phyloP scores from a whole-genome alignment of 768 basidiomycete species.

The Hygrocybe punicea region DNA sequence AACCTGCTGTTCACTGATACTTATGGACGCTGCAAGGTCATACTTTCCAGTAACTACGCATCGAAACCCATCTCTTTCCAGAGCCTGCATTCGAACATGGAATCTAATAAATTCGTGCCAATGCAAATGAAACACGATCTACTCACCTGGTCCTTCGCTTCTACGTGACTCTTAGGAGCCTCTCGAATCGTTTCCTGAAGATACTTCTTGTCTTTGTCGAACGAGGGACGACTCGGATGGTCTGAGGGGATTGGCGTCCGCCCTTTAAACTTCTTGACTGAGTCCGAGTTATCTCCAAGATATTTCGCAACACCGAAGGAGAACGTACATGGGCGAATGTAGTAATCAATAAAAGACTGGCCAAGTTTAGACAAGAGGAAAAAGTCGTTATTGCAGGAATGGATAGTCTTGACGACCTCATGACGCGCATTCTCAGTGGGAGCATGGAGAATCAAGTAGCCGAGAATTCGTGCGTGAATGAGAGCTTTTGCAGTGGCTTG shows the following conservation, averaged over 20 bases:
- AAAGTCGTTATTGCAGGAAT: neutral
- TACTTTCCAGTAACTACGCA: slow-evolving; percentile 3
- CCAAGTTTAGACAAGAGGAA: neutral
- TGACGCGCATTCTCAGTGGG: neutral
- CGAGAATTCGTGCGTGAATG: slow-evolving; percentile 11
- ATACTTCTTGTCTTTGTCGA: neutral
- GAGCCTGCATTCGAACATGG: slow-evolving; percentile 2
- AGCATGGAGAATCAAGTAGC: slow-evolving; percentile 11
- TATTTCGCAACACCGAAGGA: neutral
- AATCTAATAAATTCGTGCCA: neutral
- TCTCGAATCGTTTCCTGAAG: neutral
- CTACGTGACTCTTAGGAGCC: too few relatives aligned
- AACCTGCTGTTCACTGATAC: neutral
- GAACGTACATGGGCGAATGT: neutral
- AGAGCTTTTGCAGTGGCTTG: neutral
- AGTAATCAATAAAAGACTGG: neutral
- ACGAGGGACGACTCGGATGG: neutral
- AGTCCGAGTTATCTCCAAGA: neutral
- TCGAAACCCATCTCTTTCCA: slow-evolving; percentile 3
- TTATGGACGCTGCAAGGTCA: neutral
- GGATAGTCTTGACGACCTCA: slow-evolving; percentile 1
- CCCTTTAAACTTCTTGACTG: neutral
- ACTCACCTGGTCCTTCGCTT: too few relatives aligned
- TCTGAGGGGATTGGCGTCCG: neutral
- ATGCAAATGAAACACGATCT: neutral